phyloP scores from a whole-genome alignment of 2,329 filamentous ascomycete genomes.

The Penicillium hesseltinei region DNA sequence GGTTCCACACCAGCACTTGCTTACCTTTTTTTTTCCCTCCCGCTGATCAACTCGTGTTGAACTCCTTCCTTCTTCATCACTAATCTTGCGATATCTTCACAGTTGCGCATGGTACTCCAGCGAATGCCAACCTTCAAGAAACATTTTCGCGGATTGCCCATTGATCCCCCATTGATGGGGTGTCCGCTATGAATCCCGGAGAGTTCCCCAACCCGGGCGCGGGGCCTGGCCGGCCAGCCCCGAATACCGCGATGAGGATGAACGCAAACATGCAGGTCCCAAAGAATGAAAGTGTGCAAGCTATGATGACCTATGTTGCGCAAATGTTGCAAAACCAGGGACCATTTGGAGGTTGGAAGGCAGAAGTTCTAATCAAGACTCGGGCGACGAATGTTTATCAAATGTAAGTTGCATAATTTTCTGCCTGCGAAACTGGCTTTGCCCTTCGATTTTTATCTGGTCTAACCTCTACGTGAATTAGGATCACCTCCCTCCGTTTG shows the following conservation, averaged over 20 bases:
- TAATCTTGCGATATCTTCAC: not conserved
- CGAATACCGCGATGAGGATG: slow-evolving; percentile 14
- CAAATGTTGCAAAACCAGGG: slow-evolving; percentile 43
- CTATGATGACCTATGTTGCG: slow-evolving; percentile 41
- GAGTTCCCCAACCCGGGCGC: slow-evolving; percentile 40
- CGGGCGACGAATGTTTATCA: slow-evolving; percentile 45
- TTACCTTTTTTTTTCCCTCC: slow-evolving; percentile 16
- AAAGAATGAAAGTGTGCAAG: slow-evolving; percentile 36
- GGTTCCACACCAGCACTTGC: slow-evolving; percentile 23
- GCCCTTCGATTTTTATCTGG: not conserved
- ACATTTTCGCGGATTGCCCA: slow-evolving; percentile 33
- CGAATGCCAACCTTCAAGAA: slow-evolving; percentile 39
- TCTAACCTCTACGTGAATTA: slow-evolving; percentile 20
- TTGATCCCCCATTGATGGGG: slow-evolving; percentile 40
- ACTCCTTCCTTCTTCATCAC: not conserved
- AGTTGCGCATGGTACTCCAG: slow-evolving; percentile 12
- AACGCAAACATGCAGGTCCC: slow-evolving; percentile 35
- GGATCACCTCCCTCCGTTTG: slow-evolving; percentile 47
- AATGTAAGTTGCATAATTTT: slow-evolving; percentile 35
- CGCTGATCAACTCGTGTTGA: slow-evolving; percentile 12
- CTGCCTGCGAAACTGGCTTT: not conserved
- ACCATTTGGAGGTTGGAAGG: slow-evolving; percentile 47
- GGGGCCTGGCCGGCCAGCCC: slow-evolving; percentile 27
- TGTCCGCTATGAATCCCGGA: slow-evolving; percentile 45
- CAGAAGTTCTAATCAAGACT: slow-evolving; percentile 39